Evolutionary conservation across 305 asterid species (phyloP).

Genomic region (Ajuga reptans): DNA sequence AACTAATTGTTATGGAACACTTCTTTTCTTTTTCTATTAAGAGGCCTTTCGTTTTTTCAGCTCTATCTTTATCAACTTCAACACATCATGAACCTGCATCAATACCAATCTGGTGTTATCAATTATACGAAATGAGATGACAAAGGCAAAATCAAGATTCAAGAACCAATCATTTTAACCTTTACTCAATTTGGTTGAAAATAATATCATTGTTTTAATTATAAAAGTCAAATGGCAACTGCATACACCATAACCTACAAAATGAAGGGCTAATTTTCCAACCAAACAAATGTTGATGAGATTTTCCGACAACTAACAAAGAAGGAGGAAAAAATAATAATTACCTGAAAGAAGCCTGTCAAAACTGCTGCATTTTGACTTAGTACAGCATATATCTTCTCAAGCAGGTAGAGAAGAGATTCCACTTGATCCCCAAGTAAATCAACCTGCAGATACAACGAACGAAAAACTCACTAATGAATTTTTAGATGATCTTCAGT

Average conservation of each 20-base stretch:
- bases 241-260: too few species aligned
- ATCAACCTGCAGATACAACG: conserved; percentile 47
- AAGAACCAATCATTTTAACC: too few species aligned
- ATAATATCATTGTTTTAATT: not conserved
- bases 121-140: not conserved
- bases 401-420: conserved; percentile 40
- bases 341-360: conserved; percentile 46
- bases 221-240: too few species aligned
- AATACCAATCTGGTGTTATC: not conserved
- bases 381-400: conserved; percentile 40
- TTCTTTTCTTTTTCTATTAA: not conserved
- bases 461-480: not conserved
- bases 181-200: too few species aligned
- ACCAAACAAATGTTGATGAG: too few species aligned
- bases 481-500: not conserved
- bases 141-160: not conserved
- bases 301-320: too few species aligned
- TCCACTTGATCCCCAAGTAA: conserved; percentile 79
- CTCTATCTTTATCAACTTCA: conserved; percentile 52
- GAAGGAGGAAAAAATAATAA: not conserved
- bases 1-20: too few species aligned
- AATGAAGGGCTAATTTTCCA: too few species aligned
- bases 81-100: conserved; percentile 50
- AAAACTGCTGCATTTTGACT: conserved; percentile 41
- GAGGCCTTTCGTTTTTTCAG: conserved; percentile 29